Conservation (phyloP, 805 yeast species). For the Kregervanrija delftensis region DNA sequence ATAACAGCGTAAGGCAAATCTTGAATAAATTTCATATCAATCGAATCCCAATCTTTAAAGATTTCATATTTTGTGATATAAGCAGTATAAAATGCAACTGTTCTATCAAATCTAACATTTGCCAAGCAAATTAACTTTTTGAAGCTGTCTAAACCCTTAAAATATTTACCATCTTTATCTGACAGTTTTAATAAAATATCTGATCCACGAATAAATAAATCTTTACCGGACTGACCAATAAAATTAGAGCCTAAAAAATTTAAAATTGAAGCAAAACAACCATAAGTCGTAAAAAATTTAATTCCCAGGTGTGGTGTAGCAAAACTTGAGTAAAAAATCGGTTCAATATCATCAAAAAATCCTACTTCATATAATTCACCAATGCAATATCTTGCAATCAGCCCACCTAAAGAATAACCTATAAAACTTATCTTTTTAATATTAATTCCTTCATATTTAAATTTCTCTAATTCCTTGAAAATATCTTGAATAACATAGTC, state of each 20-base stretch:
- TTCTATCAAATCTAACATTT: slow-evolving; percentile 73
- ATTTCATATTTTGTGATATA: slow-evolving; percentile 71
- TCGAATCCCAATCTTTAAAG: slow-evolving; percentile 46
- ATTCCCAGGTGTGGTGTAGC: slow-evolving; percentile 75
- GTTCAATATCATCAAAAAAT: slow-evolving; percentile 52
- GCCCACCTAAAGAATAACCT: slow-evolving; percentile 89
- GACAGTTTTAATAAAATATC: slow-evolving; percentile 47
- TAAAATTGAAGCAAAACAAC: slow-evolving; percentile 28
- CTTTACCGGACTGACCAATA: slow-evolving; percentile 66
- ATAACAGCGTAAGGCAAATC: slow-evolving; percentile 34
- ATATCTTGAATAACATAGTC: slow-evolving; percentile 66
- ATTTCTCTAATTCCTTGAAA: slow-evolving; percentile 32
- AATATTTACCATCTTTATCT: slow-evolving; percentile 42
- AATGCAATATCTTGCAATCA: slow-evolving; percentile 72
- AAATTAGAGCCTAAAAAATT: slow-evolving; percentile 48
- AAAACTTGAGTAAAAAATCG: slow-evolving; percentile 59
- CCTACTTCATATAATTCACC: slow-evolving; percentile 40
- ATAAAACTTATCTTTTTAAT: slow-evolving; percentile 60
- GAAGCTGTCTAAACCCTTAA: slow-evolving; percentile 51
- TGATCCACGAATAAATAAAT: slow-evolving; percentile 51
- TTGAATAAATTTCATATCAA: slow-evolving; percentile 41
- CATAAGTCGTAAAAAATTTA: slow-evolving; percentile 35
- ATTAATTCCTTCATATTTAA: slow-evolving; percentile 25
- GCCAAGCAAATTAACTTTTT: slow-evolving; percentile 56
- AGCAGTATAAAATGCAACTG: slow-evolving; percentile 83